Evolutionary conservation across 2,329 filamentous ascomycete species (phyloP).

Genomic region (Davidsoniella neocaledoniae): DNA sequence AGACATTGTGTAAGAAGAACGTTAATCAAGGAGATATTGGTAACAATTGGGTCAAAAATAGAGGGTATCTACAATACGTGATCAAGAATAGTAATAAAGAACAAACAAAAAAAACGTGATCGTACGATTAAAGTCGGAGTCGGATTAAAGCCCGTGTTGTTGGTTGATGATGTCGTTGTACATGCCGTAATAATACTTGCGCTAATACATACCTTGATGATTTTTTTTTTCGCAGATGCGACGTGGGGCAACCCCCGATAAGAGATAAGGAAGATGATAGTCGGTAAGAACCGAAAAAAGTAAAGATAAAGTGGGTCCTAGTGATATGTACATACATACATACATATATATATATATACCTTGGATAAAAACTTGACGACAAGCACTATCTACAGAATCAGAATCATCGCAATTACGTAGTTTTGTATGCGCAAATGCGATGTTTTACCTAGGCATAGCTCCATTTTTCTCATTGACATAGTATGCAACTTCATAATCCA

Average conservation of each 20-base stretch:
- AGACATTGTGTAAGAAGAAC: slow-evolving; percentile 39
- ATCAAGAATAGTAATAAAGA: neutral
- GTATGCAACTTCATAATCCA: too few relatives aligned
- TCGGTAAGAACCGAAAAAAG: too few relatives aligned
- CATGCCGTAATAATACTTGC: neutral
- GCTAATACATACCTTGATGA: neutral
- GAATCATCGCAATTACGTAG: too few relatives aligned
- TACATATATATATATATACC: too few relatives aligned
- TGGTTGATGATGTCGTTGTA: neutral
- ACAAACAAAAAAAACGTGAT: neutral
- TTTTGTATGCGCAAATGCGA: too few relatives aligned
- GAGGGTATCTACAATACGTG: neutral
- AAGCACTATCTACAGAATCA: too few relatives aligned
- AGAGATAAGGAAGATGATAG: too few relatives aligned
- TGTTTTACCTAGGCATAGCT: too few relatives aligned
- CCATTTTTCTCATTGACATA: too few relatives aligned
- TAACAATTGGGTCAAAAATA: neutral
- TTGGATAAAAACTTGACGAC: too few relatives aligned
- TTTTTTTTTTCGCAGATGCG: slow-evolving; percentile 5
- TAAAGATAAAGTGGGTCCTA: too few relatives aligned
- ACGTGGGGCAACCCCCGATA: slow-evolving; percentile 4
- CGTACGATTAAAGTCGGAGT: neutral
- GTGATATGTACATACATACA: too few relatives aligned
- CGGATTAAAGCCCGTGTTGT: neutral
- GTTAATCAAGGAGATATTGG: neutral